Conservation (phyloP, 495 filamentous ascomycete species). For the Tuber indicum region DNA sequence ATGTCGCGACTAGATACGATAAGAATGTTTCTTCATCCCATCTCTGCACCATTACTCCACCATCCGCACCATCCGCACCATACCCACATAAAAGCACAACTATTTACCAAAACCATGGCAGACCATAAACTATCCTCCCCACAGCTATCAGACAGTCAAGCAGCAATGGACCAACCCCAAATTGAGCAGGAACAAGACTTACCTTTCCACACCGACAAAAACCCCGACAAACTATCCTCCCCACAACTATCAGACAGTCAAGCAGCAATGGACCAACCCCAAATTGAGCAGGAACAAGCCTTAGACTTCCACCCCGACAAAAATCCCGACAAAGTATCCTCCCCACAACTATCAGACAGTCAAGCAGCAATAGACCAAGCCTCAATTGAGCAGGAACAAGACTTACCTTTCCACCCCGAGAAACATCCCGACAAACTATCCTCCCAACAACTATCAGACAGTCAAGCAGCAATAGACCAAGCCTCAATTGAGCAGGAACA, state of each 20-base stretch:
- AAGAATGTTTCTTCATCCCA: neutral
- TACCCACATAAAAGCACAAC: neutral
- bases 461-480: neutral
- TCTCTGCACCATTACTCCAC: neutral
- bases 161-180: neutral
- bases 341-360: no score
- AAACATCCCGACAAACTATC: no score
- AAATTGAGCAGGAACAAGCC: neutral
- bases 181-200: neutral
- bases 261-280: neutral
- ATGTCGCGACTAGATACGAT: neutral
- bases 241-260: no score
- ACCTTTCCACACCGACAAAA: no score
- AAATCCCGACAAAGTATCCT: neutral
- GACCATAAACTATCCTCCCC: no score
- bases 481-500: neutral
- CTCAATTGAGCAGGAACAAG: neutral
- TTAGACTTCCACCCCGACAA: neutral
- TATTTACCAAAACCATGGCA: neutral
- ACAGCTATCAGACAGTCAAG: neutral
- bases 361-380: neutral
- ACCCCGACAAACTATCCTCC: neutral
- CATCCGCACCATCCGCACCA: neutral
- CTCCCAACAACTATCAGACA: no score
- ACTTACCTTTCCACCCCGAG: neutral